Evolutionary conservation across 108 stramenopile species (phyloP).

Genomic region (Fragilaria radians): DNA sequence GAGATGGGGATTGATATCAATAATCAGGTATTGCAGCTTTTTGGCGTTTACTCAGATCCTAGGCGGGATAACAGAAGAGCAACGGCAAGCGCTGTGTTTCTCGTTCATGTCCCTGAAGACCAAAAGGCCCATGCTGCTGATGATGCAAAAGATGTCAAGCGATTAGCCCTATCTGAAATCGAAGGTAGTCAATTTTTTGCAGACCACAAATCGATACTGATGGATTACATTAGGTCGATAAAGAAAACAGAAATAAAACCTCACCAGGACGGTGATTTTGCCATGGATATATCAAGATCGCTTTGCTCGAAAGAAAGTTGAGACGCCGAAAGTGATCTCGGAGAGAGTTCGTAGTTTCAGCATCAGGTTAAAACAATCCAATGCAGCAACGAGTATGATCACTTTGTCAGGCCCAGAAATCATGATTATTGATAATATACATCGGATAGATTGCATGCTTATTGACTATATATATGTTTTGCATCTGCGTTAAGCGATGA

Average conservation of each 20-base stretch:
- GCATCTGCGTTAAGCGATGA: too few relatives aligned
- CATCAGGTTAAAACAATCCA: too few relatives aligned
- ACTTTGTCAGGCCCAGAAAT: too few relatives aligned
- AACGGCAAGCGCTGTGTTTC: constrained; percentile 31
- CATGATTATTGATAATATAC: too few relatives aligned
- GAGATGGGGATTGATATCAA: constrained; percentile 39
- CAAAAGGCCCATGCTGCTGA: constrained; percentile 37
- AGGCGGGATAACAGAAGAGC: constrained; percentile 42
- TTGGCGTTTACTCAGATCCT: constrained; percentile 56
- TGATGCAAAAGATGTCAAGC: constrained; percentile 42
- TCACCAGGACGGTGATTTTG: neutral
- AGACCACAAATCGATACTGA: constrained; percentile 46
- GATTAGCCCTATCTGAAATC: constrained; percentile 32
- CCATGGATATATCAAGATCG: neutral
- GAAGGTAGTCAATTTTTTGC: constrained; percentile 45
- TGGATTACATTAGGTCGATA: constrained; percentile 23
- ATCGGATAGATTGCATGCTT: too few relatives aligned
- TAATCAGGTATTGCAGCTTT: constrained; percentile 12
- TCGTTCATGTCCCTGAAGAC: constrained; percentile 12
- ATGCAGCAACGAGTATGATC: too few relatives aligned
- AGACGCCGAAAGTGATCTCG: too few relatives aligned
- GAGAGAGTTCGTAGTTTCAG: too few relatives aligned
- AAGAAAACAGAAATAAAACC: too few relatives aligned
- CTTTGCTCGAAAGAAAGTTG: too few relatives aligned
- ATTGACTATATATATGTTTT: too few relatives aligned